Evolutionary conservation across 257 asterid genomes (phyloP), one percentile per base, ranked within the genome.

Genomic region (Sherardia arvensis): DNA sequence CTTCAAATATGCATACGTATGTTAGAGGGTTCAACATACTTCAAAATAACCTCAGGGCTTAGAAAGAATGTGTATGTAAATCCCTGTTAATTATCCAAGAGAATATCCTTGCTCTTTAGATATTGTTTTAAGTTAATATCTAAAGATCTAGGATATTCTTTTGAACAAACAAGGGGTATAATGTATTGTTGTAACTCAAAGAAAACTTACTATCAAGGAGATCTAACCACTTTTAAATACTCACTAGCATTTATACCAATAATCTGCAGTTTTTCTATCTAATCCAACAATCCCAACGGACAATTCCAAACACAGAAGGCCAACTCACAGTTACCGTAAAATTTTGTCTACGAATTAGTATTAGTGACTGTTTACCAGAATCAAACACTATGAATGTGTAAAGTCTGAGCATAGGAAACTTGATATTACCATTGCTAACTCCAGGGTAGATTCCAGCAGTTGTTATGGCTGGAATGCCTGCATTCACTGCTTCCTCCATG

Each of bases 361-460:
- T 20, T 7, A 7, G 48, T 59, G 9, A 38, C 20, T 25, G 25
- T 4, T 61, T 26, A n/a, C 17, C 11, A 9, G 56, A 10, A 8
- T 22, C 14, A 55, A 36, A 23, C 21, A 62, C 30, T 21, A 48
- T 68, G 28, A 36, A 68, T 33, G 62, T 38, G 59, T 30, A 36
- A 29, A 48, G 71, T 70, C 72, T 65, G 56, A 45, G 27, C 67
- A 80, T 73, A 72, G 83, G 71, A 61, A 75, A 76, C 48, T 74
- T 56, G 14, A 76, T 68, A 66, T 74, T 77, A 89, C 98, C 87
- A 69, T 89, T 92, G 95, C 98, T 92, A 76, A 92, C 97, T 82
- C 98, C 98, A 5, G 98, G 98, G 70, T 92, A 92, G 79, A 92
- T 92, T 69, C 97, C 98, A 63, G 95, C 95, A 1, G 97, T 83